Percentiles rank a stretch among this genome's conserved stretches.
Evolutionary conservation across 2,329 filamentous ascomycete species (phyloP).

Genomic region (Lanzia echinophila): DNA sequence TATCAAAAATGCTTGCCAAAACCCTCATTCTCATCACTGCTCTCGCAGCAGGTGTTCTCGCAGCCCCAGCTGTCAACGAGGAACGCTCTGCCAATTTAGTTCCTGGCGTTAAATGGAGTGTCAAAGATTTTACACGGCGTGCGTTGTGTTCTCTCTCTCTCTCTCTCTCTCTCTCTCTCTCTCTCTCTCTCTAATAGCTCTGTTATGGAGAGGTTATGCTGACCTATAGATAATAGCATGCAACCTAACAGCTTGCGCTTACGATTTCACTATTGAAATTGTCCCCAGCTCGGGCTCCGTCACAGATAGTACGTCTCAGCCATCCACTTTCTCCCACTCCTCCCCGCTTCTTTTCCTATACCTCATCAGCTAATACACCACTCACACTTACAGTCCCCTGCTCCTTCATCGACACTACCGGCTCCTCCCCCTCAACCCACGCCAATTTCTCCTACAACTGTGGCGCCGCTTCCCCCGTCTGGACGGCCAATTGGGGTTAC

Average conservation of each 20-base stretch:
- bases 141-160: neutral
- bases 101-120: constrained; percentile 7
- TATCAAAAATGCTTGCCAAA: constrained; percentile 6
- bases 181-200: neutral
- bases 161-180: neutral
- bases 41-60: neutral
- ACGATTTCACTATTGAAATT: constrained; percentile 1
- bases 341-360: neutral
- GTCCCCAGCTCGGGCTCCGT: neutral
- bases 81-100: neutral
- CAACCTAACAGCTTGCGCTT: neutral
- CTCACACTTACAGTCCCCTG: neutral
- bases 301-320: neutral
- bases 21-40: constrained; percentile 1
- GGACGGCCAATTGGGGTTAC: constrained; percentile 15
- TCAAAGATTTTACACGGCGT: constrained; percentile 12
- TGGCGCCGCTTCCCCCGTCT: neutral
- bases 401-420: neutral
- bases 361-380: neutral
- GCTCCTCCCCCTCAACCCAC: neutral
- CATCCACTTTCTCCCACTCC: neutral
- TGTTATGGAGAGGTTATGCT: neutral
- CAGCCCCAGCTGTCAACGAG: neutral
- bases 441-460: neutral
- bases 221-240: neutral